Evolutionary conservation across 148 eudicot species (phyloP).

Genomic region (Camellia sinensis): DNA sequence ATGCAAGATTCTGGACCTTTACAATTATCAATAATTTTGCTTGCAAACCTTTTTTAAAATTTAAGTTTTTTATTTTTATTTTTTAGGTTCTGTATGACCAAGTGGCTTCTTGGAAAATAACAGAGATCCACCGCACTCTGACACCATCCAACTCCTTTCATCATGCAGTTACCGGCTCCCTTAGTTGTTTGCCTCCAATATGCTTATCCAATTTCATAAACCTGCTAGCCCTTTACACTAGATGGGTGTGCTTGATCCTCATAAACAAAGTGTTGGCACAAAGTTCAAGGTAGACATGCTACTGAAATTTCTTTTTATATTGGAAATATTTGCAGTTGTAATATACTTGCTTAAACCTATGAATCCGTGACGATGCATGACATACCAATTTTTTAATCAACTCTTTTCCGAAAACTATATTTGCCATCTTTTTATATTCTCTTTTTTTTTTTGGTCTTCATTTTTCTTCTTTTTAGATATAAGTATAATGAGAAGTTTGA

Average conservation of each 20-base stretch:
- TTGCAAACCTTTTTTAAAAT: not conserved
- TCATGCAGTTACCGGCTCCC: constrained; percentile 50
- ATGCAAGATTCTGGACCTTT: not conserved
- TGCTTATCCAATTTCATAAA: too few relatives aligned
- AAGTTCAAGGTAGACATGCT: constrained; percentile 72
- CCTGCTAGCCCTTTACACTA: too few relatives aligned
- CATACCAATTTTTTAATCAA: not conserved
- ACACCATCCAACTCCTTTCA: constrained; percentile 57
- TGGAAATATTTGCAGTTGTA: not conserved
- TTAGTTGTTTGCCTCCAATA: too few relatives aligned
- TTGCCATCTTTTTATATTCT: too few relatives aligned
- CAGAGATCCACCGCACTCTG: constrained; percentile 70
- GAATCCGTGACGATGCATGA: constrained; percentile 1
- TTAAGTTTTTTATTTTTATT: constrained; percentile 5
- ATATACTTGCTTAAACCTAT: not conserved
- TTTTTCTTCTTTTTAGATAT: too few relatives aligned
- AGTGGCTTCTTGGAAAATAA: constrained; percentile 83
- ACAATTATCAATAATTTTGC: not conserved
- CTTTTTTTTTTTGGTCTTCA: too few relatives aligned
- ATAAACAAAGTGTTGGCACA: not conserved
- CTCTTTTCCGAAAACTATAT: too few relatives aligned
- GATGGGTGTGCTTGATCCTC: too few relatives aligned
- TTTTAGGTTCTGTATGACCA: constrained; percentile 67
- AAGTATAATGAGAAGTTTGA: too few relatives aligned
- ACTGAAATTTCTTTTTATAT: constrained; percentile 5